These are phyloP conservation scores for Mortierella sp. DNA, from an alignment of 371 early-diverging fungal species.

Conservation along the genomic window DNA sequence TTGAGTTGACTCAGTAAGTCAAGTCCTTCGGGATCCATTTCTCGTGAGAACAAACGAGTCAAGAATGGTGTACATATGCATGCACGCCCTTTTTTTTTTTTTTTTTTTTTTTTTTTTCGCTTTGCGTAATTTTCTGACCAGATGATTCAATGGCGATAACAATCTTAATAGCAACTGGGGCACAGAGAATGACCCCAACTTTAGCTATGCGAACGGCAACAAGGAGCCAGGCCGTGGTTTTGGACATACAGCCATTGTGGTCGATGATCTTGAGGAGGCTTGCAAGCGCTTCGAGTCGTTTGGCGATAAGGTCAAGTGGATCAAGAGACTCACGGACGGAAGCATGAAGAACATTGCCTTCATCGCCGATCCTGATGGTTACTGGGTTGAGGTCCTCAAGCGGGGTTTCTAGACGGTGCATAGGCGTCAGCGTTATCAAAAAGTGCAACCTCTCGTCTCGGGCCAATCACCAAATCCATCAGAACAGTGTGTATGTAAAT, in stretches of 20 bases:
- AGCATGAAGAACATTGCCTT: slow-evolving; percentile 89
- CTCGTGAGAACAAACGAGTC: neutral
- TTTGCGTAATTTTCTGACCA: neutral
- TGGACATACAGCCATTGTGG: slow-evolving; percentile 86
- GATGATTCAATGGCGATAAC: slow-evolving; percentile 4
- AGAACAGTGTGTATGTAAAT: too few relatives aligned
- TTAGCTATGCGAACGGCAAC: slow-evolving; percentile 83
- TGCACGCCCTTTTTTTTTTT: slow-evolving; percentile 1
- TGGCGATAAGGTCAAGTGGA: slow-evolving; percentile 72
- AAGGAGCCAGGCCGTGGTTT: slow-evolving; percentile 75
- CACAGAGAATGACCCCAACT: slow-evolving; percentile 77
- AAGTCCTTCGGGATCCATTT: neutral
- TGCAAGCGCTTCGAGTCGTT: slow-evolving; percentile 78
- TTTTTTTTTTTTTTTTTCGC: neutral
- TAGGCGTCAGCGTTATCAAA: too few relatives aligned
- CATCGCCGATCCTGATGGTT: slow-evolving; percentile 89
- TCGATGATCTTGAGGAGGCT: slow-evolving; percentile 84
- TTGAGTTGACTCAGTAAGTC: slow-evolving; percentile 87
- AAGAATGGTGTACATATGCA: neutral
- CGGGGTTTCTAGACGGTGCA: slow-evolving; percentile 2
- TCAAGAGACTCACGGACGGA: slow-evolving; percentile 83
- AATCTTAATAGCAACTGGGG: slow-evolving; percentile 73
- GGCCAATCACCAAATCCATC: too few relatives aligned
- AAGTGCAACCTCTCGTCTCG: too few relatives aligned
- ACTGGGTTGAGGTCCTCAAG: slow-evolving; percentile 76